Evolutionary conservation across 73 alveolate species (phyloP), one percentile per base, ranked within the genome.

Genomic region (Symbiodinium pilosum): DNA sequence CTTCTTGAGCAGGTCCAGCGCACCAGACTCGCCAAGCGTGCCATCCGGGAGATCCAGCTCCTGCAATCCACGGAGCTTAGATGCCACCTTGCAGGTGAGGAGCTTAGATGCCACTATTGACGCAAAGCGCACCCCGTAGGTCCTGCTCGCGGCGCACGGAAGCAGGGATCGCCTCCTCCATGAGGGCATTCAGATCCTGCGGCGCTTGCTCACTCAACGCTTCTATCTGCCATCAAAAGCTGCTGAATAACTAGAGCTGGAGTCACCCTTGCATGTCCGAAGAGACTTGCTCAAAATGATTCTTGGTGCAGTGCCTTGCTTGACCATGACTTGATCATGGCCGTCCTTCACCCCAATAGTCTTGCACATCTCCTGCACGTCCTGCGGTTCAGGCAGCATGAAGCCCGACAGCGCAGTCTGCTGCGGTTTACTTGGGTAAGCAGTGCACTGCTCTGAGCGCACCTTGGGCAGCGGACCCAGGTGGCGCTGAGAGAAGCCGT

Each of bases 341-440:
- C n/a, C n/a, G n/a, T 30, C 75, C 75, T 56, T 56, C 75, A 56
- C 75, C 75, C 75, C 75, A 20, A 56, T 56, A 34, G 96, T 85
- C 96, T 89, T 89, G 96, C 96, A 89, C 96, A 89, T 89, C 96
- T 89, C 96, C 43, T 68, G 75, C 88, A 89, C 96, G 32, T 89
- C 96, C 41, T 83, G 75, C 28, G 88, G 88, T 4, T 56, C 75
- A 26, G 75, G 75, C 32, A 9, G 59, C 59, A 6, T 47, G 59
- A 47, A 47, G 59, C 14, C 59, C 14, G 14, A n/a, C n/a, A n/a
- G n/a, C n/a, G n/a, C n/a, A n/a, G n/a, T n/a, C n/a, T n/a, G n/a
- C n/a, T n/a, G n/a, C n/a, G 59, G 59, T 47, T 47, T 6, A 47
- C 14, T 14, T 47, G 14, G 59, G 14, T 47, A 9, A 47, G 21